Evolutionary conservation across 169 alveolate species (phyloP).

Genomic region (Amoebophrya sp.): DNA sequence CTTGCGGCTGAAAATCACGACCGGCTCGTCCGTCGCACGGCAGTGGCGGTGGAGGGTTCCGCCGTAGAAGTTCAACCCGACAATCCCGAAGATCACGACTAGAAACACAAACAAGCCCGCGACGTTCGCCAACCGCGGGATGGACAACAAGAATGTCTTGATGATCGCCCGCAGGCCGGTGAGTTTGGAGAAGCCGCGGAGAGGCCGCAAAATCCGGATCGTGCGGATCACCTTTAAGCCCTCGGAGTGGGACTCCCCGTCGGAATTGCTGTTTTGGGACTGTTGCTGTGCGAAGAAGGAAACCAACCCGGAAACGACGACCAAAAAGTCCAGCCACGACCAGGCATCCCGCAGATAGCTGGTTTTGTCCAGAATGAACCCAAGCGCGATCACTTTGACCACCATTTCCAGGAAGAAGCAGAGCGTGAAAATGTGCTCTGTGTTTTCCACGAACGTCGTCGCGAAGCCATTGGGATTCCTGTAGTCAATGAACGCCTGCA

Average conservation of each 20-base stretch:
- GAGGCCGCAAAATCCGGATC: background rate
- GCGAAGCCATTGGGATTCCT: background rate
- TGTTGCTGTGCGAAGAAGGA: too few species aligned
- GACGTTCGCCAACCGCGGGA: background rate
- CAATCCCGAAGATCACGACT: background rate
- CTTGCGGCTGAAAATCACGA: background rate
- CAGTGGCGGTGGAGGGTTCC: background rate
- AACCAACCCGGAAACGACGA: constrained; percentile 23
- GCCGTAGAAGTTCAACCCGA: constrained; percentile 13
- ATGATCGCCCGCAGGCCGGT: background rate
- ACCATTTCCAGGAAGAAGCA: constrained; percentile 28
- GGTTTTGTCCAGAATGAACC: background rate
- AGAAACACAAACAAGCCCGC: background rate
- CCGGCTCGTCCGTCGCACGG: background rate
- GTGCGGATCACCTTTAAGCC: background rate
- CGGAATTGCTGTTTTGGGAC: too few species aligned
- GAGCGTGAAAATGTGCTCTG: constrained; percentile 20
- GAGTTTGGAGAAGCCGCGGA: background rate
- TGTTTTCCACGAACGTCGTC: background rate
- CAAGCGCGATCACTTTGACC: constrained; percentile 31
- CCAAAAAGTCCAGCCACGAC: constrained; percentile 44
- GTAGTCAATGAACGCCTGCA: background rate
- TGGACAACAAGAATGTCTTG: background rate
- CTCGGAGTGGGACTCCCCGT: too few species aligned
- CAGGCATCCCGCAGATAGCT: constrained; percentile 43